Evolutionary conservation across 106 monocot species (phyloP).

Genomic region (Allium cepa): DNA sequence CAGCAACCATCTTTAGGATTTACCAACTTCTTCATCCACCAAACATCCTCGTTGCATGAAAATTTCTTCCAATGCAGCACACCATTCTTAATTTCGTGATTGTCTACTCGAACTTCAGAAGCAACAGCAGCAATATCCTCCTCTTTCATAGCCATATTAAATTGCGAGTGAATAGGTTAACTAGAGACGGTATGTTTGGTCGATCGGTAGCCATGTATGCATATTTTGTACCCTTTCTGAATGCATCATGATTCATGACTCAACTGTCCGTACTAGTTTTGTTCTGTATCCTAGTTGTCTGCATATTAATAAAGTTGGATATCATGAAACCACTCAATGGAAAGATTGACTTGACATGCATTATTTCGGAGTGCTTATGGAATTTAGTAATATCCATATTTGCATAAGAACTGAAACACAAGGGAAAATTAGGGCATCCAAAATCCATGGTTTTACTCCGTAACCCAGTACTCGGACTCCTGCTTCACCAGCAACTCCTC

Average conservation of each 20-base stretch:
- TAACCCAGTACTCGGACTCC: no score
- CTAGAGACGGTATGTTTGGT: constrained; percentile 41
- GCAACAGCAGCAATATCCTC: constrained; percentile 1
- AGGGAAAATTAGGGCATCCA: no score
- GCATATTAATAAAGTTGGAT: background rate
- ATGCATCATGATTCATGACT: constrained; percentile 46
- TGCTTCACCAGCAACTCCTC: no score
- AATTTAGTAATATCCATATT: no score
- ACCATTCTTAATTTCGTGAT: background rate
- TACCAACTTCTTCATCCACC: constrained; percentile 17
- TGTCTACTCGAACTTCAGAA: background rate
- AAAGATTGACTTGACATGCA: no score
- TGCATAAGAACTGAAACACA: no score
- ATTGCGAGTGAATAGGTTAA: constrained; percentile 48
- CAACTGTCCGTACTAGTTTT: constrained; percentile 27
- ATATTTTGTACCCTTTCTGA: constrained; percentile 35
- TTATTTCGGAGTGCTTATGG: no score
- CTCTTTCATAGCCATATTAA: constrained; percentile 9
- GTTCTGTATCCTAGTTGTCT: constrained; percentile 44
- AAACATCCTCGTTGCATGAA: constrained; percentile 11
- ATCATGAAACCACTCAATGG: no score
- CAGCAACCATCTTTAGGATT: background rate
- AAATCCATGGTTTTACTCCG: no score
- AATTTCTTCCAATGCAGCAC: constrained; percentile 15
- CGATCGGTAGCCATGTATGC: constrained; percentile 62